These are phyloP conservation scores for Trichophyton rubrum DNA, from an alignment of 2,329 filamentous ascomycete genomes.

Conservation along the genomic window DNA sequence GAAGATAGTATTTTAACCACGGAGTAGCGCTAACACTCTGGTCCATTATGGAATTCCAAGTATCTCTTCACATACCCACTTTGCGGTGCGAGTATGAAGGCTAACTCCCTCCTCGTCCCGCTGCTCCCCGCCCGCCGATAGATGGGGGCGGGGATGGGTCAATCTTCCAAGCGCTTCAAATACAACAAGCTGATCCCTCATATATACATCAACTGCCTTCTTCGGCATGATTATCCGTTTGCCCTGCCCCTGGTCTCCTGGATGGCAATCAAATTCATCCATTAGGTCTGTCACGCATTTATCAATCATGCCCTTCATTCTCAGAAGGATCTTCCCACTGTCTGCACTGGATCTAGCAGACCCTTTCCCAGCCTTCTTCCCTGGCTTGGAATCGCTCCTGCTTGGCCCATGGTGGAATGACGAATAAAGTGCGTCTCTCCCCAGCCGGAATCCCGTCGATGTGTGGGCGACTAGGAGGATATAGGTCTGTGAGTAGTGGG, in stretches of 20 bases:
- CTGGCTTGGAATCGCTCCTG: conserved; percentile 5
- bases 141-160: conserved; percentile 8
- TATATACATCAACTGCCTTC: conserved; percentile 41
- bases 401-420: not conserved
- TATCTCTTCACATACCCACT: conserved; percentile 33
- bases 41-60: conserved; percentile 15
- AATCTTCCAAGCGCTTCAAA: conserved; percentile 44
- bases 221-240: conserved; percentile 1
- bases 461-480: conserved; percentile 44
- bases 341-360: not conserved
- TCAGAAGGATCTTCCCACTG: conserved; percentile 5
- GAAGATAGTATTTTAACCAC: not conserved
- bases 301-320: conserved; percentile 29
- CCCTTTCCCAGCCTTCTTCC: not conserved
- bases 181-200: conserved; percentile 48
- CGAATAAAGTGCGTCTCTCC: conserved; percentile 40
- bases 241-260: not conserved
- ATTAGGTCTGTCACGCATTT: conserved; percentile 35
- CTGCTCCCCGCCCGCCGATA: not conserved
- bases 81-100: conserved; percentile 33
- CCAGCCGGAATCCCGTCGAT: conserved; percentile 37
- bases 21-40: too few relatives aligned
- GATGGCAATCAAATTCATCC: conserved; percentile 27
- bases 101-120: conserved; percentile 19
- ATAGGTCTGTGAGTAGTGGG: conserved; percentile 37